Evolutionary conservation across 2,329 filamentous ascomycete species (phyloP), one percentile per base, ranked within the genome.

Genomic region (Alternaria burnsii): DNA sequence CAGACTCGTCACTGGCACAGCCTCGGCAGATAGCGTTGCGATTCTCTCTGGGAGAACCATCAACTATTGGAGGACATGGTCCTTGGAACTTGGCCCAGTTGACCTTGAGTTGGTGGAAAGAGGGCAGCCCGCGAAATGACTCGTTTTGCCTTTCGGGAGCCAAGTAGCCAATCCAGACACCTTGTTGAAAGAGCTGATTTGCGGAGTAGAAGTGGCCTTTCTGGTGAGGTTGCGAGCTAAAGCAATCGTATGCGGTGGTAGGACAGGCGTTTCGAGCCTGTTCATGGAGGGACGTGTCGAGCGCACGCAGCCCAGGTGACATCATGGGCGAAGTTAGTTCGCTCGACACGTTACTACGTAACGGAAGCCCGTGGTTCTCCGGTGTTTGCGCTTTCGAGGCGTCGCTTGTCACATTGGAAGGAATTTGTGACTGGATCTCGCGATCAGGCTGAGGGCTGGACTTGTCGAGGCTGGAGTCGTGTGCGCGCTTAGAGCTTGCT

Each of bases 151-250:
- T 61, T 1, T 63, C 52, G 24, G 59, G 55, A 14, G 59, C 58
- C 12, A 71, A 48, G 40, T 74, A 70, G 4, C 70, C 70, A 26
- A 72, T 62, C 70, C 68, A 72, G 1, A 74, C 58, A 5, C 69
- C 69, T 16, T 38, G 51, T 11, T 52, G 46, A 26, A 56, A 64
- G 12, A 73, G 62, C 5, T 66, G 24, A 22, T 62, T 52, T 14
- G 58, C 62, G 1, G 68, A 59, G 48, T 61, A 55, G 8, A 62
- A 64, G 32, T 70, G 69, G 1, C 66, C 64, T 11, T 42, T 52
- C 8, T 32, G 44, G 12, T 66, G 43, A 9, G 9, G 20, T 2
- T 61, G 42, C 3, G 43, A 18, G 10, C 65, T 64, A 55, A 72
- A 71, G 44, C 69, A 67, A 14, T 47, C 47, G 48, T 47, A 55